Evolutionary conservation across 2,329 filamentous ascomycete species (phyloP).

Genomic region (Cordyceps farinosa): DNA sequence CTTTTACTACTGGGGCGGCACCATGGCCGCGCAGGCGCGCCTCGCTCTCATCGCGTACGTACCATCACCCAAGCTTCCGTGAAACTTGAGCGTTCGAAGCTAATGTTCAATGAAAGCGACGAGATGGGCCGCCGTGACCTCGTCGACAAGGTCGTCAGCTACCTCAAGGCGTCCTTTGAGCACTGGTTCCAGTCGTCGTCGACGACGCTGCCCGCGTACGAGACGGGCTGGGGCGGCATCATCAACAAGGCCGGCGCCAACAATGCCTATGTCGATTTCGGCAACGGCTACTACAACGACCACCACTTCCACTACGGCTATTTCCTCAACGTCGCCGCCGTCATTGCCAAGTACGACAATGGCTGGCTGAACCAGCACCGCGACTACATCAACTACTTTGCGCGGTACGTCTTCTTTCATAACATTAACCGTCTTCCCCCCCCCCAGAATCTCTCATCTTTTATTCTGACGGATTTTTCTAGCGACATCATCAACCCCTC

Average conservation of each 20-base stretch:
- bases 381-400: conserved; percentile 27
- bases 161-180: conserved; percentile 24
- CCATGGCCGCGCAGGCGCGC: conserved; percentile 22
- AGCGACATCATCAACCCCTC: conserved; percentile 28
- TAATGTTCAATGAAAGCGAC: conserved; percentile 20
- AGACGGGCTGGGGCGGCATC: conserved; percentile 26
- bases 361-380: conserved; percentile 25
- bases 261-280: conserved; percentile 26
- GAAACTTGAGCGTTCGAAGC: not conserved
- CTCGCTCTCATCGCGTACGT: conserved; percentile 26
- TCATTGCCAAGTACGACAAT: conserved; percentile 26
- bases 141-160: conserved; percentile 21
- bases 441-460: not conserved
- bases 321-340: conserved; percentile 25
- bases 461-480: not conserved
- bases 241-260: conserved; percentile 23
- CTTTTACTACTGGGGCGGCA: conserved; percentile 27
- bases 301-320: conserved; percentile 32
- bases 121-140: conserved; percentile 23
- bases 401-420: conserved; percentile 17
- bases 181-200: conserved; percentile 24
- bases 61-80: not conserved
- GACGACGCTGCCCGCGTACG: conserved; percentile 22
- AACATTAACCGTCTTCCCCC: no score
- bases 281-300: conserved; percentile 29